A percentile compares a stretch with the other conserved stretches of the same genome.
Conservation (phyloP, 805 yeast genomes). For the Brettanomyces sp. region DNA sequence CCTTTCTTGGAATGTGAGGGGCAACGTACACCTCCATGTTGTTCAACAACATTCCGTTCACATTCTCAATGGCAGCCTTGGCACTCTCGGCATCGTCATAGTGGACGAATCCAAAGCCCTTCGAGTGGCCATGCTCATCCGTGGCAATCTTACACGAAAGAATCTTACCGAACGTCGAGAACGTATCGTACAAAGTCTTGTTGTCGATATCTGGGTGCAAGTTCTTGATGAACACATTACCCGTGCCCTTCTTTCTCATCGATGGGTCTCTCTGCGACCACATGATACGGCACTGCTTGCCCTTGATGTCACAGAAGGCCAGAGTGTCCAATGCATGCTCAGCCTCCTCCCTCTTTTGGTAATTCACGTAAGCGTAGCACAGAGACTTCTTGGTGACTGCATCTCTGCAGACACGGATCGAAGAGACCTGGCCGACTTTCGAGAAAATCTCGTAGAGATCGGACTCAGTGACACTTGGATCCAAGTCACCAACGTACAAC, state of each 20-base stretch:
- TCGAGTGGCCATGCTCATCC: slow-evolving; percentile 83
- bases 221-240: slow-evolving; percentile 96
- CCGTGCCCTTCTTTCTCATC: slow-evolving; percentile 87
- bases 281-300: slow-evolving; percentile 97
- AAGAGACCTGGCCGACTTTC: slow-evolving; percentile 88
- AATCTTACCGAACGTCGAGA: slow-evolving; percentile 92
- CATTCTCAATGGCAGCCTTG: slow-evolving; percentile 88
- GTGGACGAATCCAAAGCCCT: slow-evolving; percentile 97
- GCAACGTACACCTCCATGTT: slow-evolving; percentile 95
- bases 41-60: slow-evolving; percentile 96
- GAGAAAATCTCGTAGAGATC: slow-evolving; percentile 89
- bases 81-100: slow-evolving; percentile 91
- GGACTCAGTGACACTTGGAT: slow-evolving; percentile 88
- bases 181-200: slow-evolving; percentile 97
- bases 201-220: slow-evolving; percentile 97
- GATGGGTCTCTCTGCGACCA: slow-evolving; percentile 99
- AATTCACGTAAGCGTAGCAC: slow-evolving; percentile 98
- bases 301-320: slow-evolving; percentile 89
- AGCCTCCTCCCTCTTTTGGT: slow-evolving; percentile 81
- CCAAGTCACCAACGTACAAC: slow-evolving; percentile 95
- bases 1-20: slow-evolving; percentile 84
- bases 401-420: slow-evolving; percentile 98
- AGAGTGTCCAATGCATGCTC: slow-evolving; percentile 90
- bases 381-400: slow-evolving; percentile 93
- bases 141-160: slow-evolving; percentile 96